These are phyloP conservation scores for Scheffersomyces lignosus DNA, from an alignment of 805 yeast genomes.

Conservation along the genomic window DNA sequence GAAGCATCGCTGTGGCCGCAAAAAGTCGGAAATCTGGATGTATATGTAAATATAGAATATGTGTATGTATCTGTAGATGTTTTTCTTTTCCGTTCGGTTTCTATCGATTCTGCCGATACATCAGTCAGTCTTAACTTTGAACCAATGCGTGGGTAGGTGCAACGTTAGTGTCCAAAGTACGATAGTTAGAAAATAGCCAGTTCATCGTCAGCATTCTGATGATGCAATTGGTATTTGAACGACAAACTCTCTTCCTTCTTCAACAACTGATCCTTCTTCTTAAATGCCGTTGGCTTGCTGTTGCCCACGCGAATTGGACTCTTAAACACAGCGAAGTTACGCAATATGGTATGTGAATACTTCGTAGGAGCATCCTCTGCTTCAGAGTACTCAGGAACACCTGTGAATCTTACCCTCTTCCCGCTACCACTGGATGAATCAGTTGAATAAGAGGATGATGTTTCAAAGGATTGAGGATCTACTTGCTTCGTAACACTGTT, in stretches of 20 bases:
- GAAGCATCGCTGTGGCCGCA: no score
- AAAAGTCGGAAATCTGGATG: no score
- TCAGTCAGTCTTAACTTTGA: no score
- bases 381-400: constrained; percentile 51
- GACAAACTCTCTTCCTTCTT: constrained; percentile 41
- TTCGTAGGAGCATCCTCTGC: constrained; percentile 57
- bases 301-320: background rate
- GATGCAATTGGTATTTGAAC: constrained; percentile 23
- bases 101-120: no score
- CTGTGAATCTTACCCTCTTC: constrained; percentile 52
- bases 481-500: constrained; percentile 25
- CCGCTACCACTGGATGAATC: constrained; percentile 5
- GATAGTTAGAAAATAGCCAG: no score
- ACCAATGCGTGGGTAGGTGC: no score
- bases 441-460: constrained; percentile 11
- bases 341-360: constrained; percentile 34
- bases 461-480: constrained; percentile 1
- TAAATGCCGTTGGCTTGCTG: constrained; percentile 15
- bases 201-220: background rate
- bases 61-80: no score
- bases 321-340: constrained; percentile 39
- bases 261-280: constrained; percentile 36
- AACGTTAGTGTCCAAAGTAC: no score
- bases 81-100: no score
- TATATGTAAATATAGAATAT: no score